Evolutionary conservation across 106 monocot genomes (phyloP).

Genomic region (Gastrodia elata): DNA sequence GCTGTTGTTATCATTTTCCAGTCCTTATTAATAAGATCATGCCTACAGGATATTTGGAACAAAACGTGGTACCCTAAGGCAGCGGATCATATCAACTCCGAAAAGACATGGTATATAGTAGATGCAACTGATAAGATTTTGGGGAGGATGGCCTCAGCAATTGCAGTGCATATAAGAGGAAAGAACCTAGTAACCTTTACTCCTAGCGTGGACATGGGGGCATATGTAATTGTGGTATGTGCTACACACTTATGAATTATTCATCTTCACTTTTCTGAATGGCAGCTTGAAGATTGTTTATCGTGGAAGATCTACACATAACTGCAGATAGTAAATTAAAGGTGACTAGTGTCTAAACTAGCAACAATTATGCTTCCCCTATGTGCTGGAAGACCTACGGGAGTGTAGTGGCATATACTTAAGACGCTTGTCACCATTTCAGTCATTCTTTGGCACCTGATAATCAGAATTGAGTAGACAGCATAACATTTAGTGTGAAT

Average conservation of each 20-base stretch:
- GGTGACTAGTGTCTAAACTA: too few species aligned
- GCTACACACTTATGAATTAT: not conserved
- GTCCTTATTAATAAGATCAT: not conserved
- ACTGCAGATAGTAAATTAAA: too few species aligned
- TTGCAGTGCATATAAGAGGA: constrained; percentile 83
- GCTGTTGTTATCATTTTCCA: not conserved
- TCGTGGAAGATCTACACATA: too few species aligned
- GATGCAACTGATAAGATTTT: constrained; percentile 89
- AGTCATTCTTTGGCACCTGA: too few species aligned
- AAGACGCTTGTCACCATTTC: too few species aligned
- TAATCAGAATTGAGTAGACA: too few species aligned
- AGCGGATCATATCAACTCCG: constrained; percentile 68
- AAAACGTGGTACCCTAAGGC: constrained; percentile 98
- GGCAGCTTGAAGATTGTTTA: not conserved
- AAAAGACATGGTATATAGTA: constrained; percentile 93
- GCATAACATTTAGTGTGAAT: not conserved
- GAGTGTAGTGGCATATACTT: too few species aligned
- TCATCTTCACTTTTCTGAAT: not conserved
- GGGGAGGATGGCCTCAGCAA: constrained; percentile 70
- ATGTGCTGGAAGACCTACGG: too few species aligned
- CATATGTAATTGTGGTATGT: constrained; percentile 89
- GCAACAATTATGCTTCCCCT: too few species aligned
- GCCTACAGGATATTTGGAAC: constrained; percentile 79
- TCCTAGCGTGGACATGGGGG: constrained; percentile 95
- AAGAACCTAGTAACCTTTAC: constrained; percentile 82